Conservation (phyloP, 768 basidiomycete species). For the Fomitopsis serialis region DNA sequence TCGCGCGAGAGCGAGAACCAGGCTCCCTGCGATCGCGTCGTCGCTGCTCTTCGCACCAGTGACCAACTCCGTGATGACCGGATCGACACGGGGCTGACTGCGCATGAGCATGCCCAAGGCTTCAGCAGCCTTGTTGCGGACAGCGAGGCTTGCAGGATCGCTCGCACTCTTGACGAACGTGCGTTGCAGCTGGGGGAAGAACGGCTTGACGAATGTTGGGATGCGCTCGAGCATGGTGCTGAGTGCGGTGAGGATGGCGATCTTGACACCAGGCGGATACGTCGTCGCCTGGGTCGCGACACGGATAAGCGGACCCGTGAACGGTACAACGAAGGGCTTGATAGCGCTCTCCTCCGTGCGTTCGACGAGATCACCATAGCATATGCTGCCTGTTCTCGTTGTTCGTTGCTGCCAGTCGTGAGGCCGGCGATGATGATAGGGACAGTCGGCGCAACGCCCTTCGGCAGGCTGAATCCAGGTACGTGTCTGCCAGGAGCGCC, state of each 20-base stretch:
- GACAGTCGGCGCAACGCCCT: constrained; percentile 78
- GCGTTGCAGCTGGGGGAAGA: constrained; percentile 96
- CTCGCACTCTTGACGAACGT: constrained; percentile 93
- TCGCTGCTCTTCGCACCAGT: constrained; percentile 57
- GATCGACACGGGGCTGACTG: constrained; percentile 86
- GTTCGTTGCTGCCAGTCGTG: constrained; percentile 91
- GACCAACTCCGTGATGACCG: constrained; percentile 87
- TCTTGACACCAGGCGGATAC: constrained; percentile 91
- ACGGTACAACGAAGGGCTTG: constrained; percentile 93
- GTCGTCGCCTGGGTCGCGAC: constrained; percentile 87
- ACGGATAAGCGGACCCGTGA: constrained; percentile 93
- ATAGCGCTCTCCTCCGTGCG: constrained; percentile 79
- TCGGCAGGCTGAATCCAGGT: constrained; percentile 81
- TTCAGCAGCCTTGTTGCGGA: constrained; percentile 76
- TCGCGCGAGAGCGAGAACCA: constrained; percentile 69
- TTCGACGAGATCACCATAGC: constrained; percentile 96
- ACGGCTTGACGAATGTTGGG: constrained; percentile 88
- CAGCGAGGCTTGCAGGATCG: constrained; percentile 71
- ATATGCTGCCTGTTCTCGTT: constrained; percentile 91
- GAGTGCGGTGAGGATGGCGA: constrained; percentile 82
- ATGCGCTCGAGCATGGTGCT: constrained; percentile 81
- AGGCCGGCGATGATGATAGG: constrained; percentile 91
- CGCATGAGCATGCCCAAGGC: constrained; percentile 89
- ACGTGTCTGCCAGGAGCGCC: constrained; percentile 74
- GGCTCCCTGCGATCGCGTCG: constrained; percentile 64